Base-by-base conservation (phyloP, 768 basidiomycete genomes). In the Udeniomyces megalosporus region DNA sequence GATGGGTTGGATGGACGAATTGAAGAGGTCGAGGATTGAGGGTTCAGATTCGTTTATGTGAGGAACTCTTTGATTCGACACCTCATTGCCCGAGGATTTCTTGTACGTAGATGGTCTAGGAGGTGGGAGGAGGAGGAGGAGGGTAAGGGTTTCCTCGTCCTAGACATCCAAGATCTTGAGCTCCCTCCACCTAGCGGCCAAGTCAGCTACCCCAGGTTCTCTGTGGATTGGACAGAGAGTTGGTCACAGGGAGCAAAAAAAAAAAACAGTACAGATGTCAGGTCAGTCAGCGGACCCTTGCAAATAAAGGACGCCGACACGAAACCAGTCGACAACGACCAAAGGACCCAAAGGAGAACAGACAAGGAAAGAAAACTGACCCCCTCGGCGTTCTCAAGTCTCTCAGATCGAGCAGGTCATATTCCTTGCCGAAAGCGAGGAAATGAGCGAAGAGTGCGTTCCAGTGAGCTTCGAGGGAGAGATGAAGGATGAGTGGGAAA, bases 401-500 rank as follows among this genome's bases (percentile, higher is more conserved):
- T 74, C 85, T 88, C 65, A 84, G 78, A 57, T 93, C 89, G 67
- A 96, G 72, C 64, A 97, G 72, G 69, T 96, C 88, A 73, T 92
- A 97, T 73, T 96, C 89, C 66, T 81, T 80, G 0, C 93, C 93
- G 69, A 97, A 97, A 0, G 92, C 90, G 55, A 97, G 78, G 76
- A 95, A 99, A 74, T 97, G 93, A 0, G 93, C 93, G 73, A 97
- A 97, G 42, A 97, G 82, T 3, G 90, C 93, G 73, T 93, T 93
- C 77, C 93, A 92, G 72, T 93, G 91, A 12, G 74, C 73, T 71
- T 97, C 93, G 11, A 86, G 83, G 45, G 88, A 87, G 28, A 97
- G 81, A 70, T 97, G 90, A 26, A 97, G 81, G 70, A 96, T 85
- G 35, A 74, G 70, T 2, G 79, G 78, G 71, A 91, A 97, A 71